Evolutionary conservation across 345 rosid genomes (phyloP), one percentile per base, ranked within the genome.

Genomic region (Gynandropsis gynandra): DNA sequence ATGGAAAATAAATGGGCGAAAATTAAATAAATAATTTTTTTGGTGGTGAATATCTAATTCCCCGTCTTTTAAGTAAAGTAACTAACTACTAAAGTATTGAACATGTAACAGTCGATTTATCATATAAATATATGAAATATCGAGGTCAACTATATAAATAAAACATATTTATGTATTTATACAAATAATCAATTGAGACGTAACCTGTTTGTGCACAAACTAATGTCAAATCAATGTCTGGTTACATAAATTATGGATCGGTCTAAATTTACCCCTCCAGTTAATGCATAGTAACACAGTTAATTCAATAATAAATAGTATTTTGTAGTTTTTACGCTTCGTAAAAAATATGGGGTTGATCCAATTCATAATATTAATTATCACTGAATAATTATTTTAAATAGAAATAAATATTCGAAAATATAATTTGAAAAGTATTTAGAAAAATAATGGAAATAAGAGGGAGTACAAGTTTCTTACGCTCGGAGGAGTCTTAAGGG

Each of bases 161-260:
- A 24, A 24, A 24, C 5, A 24, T 2, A 24, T 24, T 24, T 24
- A 5, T 24, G 2, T 24, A 24, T n/a, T n/a, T 5, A 24, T 5
- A 24, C 4, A 24, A 24, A 24, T 24, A 2, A 51, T 58, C 32
- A 33, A 29, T 52, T 52, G 59, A 65, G 70, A 52, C 70, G 70
- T 65, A 52, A 29, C 8, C 14, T 40, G 44, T 50, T 65, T 58
- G 64, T 65, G 39, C 64, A 65, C 64, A 52, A 58, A 46, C 50
- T 58, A 45, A 52, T 65, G 70, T 52, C 70, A 58, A 46, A 51
- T 58, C 70, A 29, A 24, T 35, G 59, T 51, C 44, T 38, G 31
- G 52, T 43, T 50, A 36, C 8, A 24, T 35, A 4, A 42, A 40
- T 15, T 3, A 31, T 19, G n/a, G 17, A 36, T 27, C 32, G 38